Evolutionary conservation across 2,329 filamentous ascomycete genomes (phyloP), one percentile per base, ranked within the genome.

Genomic region (Hymenoscyphus fructigenus): DNA sequence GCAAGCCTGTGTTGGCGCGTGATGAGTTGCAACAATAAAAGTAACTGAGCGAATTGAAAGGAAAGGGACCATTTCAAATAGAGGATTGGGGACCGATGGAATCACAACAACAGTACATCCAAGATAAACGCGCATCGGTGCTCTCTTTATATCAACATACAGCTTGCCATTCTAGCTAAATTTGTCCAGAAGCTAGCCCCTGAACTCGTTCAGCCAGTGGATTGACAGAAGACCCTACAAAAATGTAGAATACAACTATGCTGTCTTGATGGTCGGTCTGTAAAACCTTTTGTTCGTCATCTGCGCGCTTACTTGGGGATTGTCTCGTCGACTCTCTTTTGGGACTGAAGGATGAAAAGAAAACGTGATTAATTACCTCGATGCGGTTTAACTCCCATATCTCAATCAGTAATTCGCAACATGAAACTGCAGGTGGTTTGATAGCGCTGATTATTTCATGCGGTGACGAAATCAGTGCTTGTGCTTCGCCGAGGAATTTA

Each of bases 401-500:
- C 10, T 53, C 20, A 14, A 23, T 50, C 20, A 59, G n/a, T 17
- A 14, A 26, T 6, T 59, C 23, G 58, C 14, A 60, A 41, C 20
- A 23, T 3, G 15, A 55, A 6, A 26, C 20, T 32, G 12, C 55
- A 29, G 38, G 41, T n/a, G 23, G 47, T 53, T 53, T 23, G 47
- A 53, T 53, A 53, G 20, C 44, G 20, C 44, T 50, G 20, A 53
- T 53, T 23, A 23, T 32, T 50, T 60, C 34, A 66, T 68, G 69
- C 57, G 23, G 44, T 23, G 38, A 60, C 17, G 36, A 67, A 23
- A 36, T 71, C 67, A 73, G 61, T 75, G 72, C 70, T 74, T 76
- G 60, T 75, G 73, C 66, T 72, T 73, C 44, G 73, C 71, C 10
- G 74, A 73, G 68, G 82, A 81, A 63, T 83, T 84, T 29, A 96